Conservation (phyloP, 2,329 filamentous ascomycete genomes). For the Cordyceps militaris region DNA sequence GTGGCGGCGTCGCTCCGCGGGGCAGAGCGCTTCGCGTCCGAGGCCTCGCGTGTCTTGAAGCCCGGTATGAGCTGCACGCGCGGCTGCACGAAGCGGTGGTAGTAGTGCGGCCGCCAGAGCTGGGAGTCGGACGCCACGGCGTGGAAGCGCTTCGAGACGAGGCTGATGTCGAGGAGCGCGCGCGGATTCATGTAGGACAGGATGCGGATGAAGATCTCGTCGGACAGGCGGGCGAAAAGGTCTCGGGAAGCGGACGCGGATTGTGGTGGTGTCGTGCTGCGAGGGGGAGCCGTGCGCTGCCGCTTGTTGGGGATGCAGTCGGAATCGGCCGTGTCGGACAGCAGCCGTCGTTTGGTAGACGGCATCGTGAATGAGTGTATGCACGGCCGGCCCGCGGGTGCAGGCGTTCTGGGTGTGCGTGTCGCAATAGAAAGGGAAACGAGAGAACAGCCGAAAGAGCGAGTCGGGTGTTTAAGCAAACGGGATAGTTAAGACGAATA, state of each 20-base stretch:
- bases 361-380: background rate
- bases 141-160: constrained; percentile 69
- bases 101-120: constrained; percentile 87
- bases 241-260: constrained; percentile 34
- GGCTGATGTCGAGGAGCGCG: constrained; percentile 54
- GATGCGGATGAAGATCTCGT: constrained; percentile 82
- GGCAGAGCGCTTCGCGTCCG: constrained; percentile 20
- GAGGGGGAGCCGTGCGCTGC: background rate
- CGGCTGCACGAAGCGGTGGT: constrained; percentile 76
- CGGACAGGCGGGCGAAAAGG: constrained; percentile 66
- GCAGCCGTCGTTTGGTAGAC: background rate
- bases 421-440: background rate
- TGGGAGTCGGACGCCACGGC: constrained; percentile 72
- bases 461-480: too few relatives aligned
- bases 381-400: background rate
- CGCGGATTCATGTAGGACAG: constrained; percentile 67
- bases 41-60: constrained; percentile 34
- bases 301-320: background rate
- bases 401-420: background rate
- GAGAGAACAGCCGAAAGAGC: too few relatives aligned
- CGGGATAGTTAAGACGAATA: background rate
- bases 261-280: background rate
- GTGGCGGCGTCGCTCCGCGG: constrained; percentile 31
- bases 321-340: background rate
- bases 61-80: constrained; percentile 70